Evolutionary conservation across 2,329 filamentous ascomycete genomes (phyloP).

Genomic region (Neonectria neomacrospora): DNA sequence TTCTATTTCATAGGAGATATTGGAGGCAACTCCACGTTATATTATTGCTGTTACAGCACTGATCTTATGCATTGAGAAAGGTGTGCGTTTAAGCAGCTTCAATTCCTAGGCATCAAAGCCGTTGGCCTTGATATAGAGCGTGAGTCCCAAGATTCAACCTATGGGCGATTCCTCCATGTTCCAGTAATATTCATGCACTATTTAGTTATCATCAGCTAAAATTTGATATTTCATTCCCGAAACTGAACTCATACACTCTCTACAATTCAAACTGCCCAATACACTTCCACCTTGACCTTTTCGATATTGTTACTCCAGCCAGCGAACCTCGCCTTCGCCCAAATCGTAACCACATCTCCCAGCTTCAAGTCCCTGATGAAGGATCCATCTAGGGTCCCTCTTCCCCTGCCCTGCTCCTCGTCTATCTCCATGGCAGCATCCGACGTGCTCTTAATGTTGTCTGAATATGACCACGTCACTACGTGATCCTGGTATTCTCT

Average conservation of each 20-base stretch:
- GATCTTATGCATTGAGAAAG: neutral
- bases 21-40: neutral
- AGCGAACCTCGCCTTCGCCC: slow-evolving; percentile 67
- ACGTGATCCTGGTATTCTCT: slow-evolving; percentile 53
- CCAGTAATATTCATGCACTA: neutral
- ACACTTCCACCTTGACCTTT: slow-evolving; percentile 64
- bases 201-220: neutral
- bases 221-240: neutral
- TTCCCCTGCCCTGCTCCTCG: slow-evolving; percentile 59
- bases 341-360: slow-evolving; percentile 71
- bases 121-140: neutral
- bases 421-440: slow-evolving; percentile 53
- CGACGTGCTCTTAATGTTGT: slow-evolving; percentile 58
- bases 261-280: slow-evolving; percentile 62
- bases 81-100: neutral
- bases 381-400: slow-evolving; percentile 61
- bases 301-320: slow-evolving; percentile 65
- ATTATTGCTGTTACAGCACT: neutral
- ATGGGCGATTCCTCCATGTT: too few relatives aligned
- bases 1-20: slow-evolving; percentile 5
- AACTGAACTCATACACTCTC: neutral
- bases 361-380: slow-evolving; percentile 66
- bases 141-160: neutral
- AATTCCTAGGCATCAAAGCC: neutral
- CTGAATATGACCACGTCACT: slow-evolving; percentile 65